These are phyloP conservation scores for Stephanocyclus meneghinianus DNA, from an alignment of 352 stramenopile species.

Conservation along the genomic window DNA sequence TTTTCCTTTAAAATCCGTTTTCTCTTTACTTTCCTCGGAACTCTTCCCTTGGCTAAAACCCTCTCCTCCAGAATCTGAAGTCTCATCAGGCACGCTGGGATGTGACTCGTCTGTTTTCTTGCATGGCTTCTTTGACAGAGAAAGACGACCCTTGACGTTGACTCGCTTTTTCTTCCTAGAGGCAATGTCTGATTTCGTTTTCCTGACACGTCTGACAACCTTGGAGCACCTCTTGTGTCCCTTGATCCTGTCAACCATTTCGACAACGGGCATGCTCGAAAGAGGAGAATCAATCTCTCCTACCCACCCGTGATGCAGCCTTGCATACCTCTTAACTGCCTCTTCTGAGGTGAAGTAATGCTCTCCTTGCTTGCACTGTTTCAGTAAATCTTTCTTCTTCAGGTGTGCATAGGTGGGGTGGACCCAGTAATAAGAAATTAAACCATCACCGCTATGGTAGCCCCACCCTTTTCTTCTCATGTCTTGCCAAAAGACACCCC, in stretches of 20 bases:
- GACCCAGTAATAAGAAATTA: conserved; percentile 43
- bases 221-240: conserved; percentile 15
- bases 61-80: not conserved
- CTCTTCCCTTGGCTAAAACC: not conserved
- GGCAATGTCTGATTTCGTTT: not conserved
- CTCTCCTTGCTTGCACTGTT: conserved; percentile 16
- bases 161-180: conserved; percentile 10
- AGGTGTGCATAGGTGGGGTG: conserved; percentile 28
- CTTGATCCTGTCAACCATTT: conserved; percentile 23
- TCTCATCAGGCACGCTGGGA: not conserved
- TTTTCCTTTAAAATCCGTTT: no score
- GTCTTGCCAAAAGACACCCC: conserved; percentile 23
- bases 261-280: not conserved
- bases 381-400: conserved; percentile 21
- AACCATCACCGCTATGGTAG: conserved; percentile 7
- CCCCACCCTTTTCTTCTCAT: conserved; percentile 45
- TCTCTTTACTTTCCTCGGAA: not conserved
- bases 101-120: not conserved
- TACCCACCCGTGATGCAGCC: conserved; percentile 34
- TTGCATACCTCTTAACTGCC: conserved; percentile 43
- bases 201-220: not conserved
- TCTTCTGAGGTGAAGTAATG: conserved; percentile 47
- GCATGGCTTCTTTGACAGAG: not conserved
- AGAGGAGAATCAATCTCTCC: conserved; percentile 12
- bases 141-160: not conserved